Conservation (phyloP, 306 rosid genomes). For the Echinosophora koreensis region DNA sequence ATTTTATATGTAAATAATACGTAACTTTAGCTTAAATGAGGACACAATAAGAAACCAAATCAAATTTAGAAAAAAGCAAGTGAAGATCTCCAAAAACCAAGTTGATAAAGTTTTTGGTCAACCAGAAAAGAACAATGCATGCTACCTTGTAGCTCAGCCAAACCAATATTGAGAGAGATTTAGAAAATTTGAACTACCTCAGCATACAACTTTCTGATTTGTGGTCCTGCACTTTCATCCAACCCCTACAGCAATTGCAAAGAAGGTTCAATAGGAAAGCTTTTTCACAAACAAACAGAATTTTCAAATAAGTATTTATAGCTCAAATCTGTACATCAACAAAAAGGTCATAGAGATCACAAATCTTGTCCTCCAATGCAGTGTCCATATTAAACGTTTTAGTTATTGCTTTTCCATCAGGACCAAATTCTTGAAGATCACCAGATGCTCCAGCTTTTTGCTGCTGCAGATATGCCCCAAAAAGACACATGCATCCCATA, state of each 20-base stretch:
- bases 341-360: slow-evolving; percentile 98
- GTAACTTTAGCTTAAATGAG: slow-evolving; percentile 30
- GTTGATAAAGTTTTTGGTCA: slow-evolving; percentile 35
- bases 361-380: slow-evolving; percentile 91
- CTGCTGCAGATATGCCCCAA: slow-evolving; percentile 67
- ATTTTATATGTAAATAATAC: slow-evolving; percentile 29
- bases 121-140: slow-evolving; percentile 36
- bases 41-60: slow-evolving; percentile 29
- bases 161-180: slow-evolving; percentile 9
- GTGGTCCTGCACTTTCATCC: slow-evolving; percentile 95
- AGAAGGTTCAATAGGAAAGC: slow-evolving; percentile 43
- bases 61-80: slow-evolving; percentile 24
- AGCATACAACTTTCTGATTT: slow-evolving; percentile 83
- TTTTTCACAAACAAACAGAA: slow-evolving; percentile 38
- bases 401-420: slow-evolving; percentile 69
- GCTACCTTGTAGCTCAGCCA: slow-evolving; percentile 30
- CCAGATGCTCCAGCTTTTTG: slow-evolving; percentile 74
- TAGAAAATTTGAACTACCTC: slow-evolving; percentile 69
- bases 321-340: slow-evolving; percentile 74
- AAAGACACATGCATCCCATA: slow-evolving; percentile 45
- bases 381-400: slow-evolving; percentile 78
- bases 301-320: slow-evolving; percentile 43
- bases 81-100: slow-evolving; percentile 39
- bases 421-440: slow-evolving; percentile 66
- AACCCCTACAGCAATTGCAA: slow-evolving; percentile 77